Conservation (phyloP, 2,329 filamentous ascomycete species). For the Macrophomina pseudophaseolina region DNA sequence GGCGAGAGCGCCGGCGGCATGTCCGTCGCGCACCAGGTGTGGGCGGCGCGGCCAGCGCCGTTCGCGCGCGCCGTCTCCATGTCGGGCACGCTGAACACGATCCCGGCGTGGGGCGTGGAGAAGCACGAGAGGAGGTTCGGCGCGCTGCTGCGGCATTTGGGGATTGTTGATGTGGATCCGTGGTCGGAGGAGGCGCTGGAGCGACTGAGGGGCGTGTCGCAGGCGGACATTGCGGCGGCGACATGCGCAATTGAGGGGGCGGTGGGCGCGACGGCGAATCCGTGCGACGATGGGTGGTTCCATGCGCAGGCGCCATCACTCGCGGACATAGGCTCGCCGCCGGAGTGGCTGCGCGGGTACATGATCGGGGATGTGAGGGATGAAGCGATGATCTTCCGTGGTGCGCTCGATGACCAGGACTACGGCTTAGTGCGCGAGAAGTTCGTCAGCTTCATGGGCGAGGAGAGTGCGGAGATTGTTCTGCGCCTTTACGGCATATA, state of each 20-base stretch:
- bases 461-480: neutral
- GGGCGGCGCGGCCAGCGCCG: conserved; percentile 29
- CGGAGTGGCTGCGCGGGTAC: neutral
- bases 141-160: neutral
- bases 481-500: neutral
- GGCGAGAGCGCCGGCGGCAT: conserved; percentile 45
- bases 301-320: neutral
- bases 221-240: neutral
- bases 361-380: neutral
- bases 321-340: neutral
- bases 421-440: neutral
- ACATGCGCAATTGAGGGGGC: neutral
- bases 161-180: neutral
- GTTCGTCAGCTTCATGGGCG: neutral
- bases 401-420: neutral
- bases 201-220: neutral
- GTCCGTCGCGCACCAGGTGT: conserved; percentile 44
- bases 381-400: conserved; percentile 9
- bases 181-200: neutral
- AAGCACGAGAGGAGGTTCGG: neutral
- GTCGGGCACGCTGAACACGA: neutral
- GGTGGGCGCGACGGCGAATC: neutral
- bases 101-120: neutral
- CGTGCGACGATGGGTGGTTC: neutral
- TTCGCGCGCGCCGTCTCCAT: neutral